Evolutionary conservation across 2,329 filamentous ascomycete genomes (phyloP).

Genomic region (Macrophomina tecta): DNA sequence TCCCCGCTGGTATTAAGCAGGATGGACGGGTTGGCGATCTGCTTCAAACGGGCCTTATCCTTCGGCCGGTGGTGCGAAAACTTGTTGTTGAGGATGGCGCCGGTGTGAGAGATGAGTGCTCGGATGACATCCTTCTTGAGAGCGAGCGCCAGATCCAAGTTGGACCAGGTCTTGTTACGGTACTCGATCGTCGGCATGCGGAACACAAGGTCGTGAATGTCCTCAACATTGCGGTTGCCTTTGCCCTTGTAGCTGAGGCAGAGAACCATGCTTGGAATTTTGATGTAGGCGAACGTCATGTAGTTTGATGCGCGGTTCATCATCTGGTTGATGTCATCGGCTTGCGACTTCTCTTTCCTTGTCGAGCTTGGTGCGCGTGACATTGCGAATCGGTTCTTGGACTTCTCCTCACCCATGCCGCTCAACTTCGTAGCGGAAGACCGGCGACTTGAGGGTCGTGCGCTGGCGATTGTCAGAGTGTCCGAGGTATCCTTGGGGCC

Average conservation of each 20-base stretch:
- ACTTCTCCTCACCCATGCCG: constrained; percentile 34
- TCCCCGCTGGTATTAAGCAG: constrained; percentile 53
- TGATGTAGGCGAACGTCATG: constrained; percentile 96
- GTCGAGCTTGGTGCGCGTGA: constrained; percentile 47
- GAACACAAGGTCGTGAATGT: constrained; percentile 98
- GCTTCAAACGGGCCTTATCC: constrained; percentile 79
- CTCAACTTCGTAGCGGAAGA: constrained; percentile 37
- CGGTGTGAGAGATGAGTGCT: constrained; percentile 91
- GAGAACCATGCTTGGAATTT: constrained; percentile 91
- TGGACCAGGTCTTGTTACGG: constrained; percentile 99
- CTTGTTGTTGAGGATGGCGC: constrained; percentile 97
- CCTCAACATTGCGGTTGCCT: constrained; percentile 92
- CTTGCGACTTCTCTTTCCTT: constrained; percentile 61
- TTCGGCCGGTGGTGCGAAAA: constrained; percentile 87
- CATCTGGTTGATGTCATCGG: constrained; percentile 96
- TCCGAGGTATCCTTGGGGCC: constrained; percentile 31
- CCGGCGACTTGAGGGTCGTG: constrained; percentile 40
- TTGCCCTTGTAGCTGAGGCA: constrained; percentile 97
- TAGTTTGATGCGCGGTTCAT: constrained; percentile 93
- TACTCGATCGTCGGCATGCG: constrained; percentile 93
- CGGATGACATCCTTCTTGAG: constrained; percentile 95
- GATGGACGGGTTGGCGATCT: constrained; percentile 80
- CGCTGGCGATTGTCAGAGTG: constrained; percentile 30
- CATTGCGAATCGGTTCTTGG: constrained; percentile 44
- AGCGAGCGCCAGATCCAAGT: constrained; percentile 88